Conservation (phyloP, 2,329 filamentous ascomycete species). For the Fusarium longipes region DNA sequence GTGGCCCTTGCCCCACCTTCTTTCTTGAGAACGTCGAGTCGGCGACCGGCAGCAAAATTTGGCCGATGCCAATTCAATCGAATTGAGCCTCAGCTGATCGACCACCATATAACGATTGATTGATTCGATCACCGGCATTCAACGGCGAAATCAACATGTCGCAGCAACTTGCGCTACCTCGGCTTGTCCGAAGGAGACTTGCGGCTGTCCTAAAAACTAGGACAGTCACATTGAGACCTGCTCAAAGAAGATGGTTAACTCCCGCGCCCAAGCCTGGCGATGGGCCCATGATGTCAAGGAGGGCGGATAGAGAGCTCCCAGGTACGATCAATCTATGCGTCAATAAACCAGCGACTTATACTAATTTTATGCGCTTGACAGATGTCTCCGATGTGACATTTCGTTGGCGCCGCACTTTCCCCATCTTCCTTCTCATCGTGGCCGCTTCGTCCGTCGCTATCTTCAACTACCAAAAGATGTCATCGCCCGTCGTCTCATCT, state of each 20-base stretch:
- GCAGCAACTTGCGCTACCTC: slow-evolving; percentile 43
- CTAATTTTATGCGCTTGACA: slow-evolving; percentile 34
- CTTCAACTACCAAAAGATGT: slow-evolving; percentile 99
- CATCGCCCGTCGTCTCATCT: slow-evolving; percentile 85
- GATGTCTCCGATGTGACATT: slow-evolving; percentile 60
- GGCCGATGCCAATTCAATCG: slow-evolving; percentile 35
- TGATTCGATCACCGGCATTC: slow-evolving; percentile 9
- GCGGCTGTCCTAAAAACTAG: slow-evolving; percentile 40
- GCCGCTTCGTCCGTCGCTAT: slow-evolving; percentile 81
- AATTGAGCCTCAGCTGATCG: slow-evolving; percentile 42
- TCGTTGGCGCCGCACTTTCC: slow-evolving; percentile 78
- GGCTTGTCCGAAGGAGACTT: slow-evolving; percentile 44
- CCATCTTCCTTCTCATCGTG: slow-evolving; percentile 81
- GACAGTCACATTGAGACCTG: slow-evolving; percentile 26
- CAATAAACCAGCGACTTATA: background rate
- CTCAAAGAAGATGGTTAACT: slow-evolving; percentile 61
- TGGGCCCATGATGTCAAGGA: slow-evolving; percentile 72
- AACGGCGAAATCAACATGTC: slow-evolving; percentile 30
- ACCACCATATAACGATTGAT: background rate
- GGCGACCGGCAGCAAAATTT: slow-evolving; percentile 45
- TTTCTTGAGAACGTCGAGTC: slow-evolving; percentile 8
- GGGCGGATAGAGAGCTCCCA: slow-evolving; percentile 74
- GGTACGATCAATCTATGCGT: slow-evolving; percentile 54
- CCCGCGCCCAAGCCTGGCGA: slow-evolving; percentile 69
- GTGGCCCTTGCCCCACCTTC: slow-evolving; percentile 22